Evolutionary conservation across 805 yeast species (phyloP).

Genomic region (Wickerhamiella sorbophila): DNA sequence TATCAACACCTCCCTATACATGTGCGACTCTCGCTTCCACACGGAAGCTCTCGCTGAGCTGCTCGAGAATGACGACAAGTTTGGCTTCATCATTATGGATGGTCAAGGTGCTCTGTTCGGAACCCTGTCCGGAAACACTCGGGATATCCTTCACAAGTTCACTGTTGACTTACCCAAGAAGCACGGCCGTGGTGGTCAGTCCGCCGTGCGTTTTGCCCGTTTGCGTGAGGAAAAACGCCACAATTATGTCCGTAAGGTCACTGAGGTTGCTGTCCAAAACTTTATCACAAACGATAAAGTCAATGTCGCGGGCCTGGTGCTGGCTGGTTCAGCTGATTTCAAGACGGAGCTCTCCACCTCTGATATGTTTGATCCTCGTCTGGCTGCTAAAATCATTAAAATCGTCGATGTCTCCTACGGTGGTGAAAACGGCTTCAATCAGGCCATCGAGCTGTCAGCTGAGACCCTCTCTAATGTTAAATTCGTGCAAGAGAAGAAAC

Average conservation of each 20-base stretch:
- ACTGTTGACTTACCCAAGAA: slow-evolving; percentile 96
- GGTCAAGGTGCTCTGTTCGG: slow-evolving; percentile 98
- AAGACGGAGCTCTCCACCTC: slow-evolving; percentile 87
- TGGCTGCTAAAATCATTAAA: slow-evolving; percentile 74
- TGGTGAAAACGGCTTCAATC: slow-evolving; percentile 99
- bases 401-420: slow-evolving; percentile 97
- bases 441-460: slow-evolving; percentile 94
- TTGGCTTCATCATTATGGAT: slow-evolving; percentile 97
- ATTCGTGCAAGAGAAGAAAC: slow-evolving; percentile 95
- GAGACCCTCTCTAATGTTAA: slow-evolving; percentile 95
- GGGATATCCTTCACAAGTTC: slow-evolving; percentile 91
- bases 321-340: slow-evolving; percentile 99
- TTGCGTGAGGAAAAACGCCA: slow-evolving; percentile 98
- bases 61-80: slow-evolving; percentile 87
- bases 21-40: slow-evolving; percentile 97
- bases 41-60: slow-evolving; percentile 92
- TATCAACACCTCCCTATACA: slow-evolving; percentile 86
- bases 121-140: slow-evolving; percentile 86
- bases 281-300: slow-evolving; percentile 92
- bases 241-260: slow-evolving; percentile 94
- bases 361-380: slow-evolving; percentile 83
- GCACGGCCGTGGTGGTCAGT: slow-evolving; percentile 99
- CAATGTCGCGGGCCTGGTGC: slow-evolving; percentile 81
- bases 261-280: slow-evolving; percentile 95
- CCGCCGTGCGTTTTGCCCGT: slow-evolving; percentile 97